phyloP scores from a whole-genome alignment of 164 flowering plant genomes.

The Brasenia schreberi region DNA sequence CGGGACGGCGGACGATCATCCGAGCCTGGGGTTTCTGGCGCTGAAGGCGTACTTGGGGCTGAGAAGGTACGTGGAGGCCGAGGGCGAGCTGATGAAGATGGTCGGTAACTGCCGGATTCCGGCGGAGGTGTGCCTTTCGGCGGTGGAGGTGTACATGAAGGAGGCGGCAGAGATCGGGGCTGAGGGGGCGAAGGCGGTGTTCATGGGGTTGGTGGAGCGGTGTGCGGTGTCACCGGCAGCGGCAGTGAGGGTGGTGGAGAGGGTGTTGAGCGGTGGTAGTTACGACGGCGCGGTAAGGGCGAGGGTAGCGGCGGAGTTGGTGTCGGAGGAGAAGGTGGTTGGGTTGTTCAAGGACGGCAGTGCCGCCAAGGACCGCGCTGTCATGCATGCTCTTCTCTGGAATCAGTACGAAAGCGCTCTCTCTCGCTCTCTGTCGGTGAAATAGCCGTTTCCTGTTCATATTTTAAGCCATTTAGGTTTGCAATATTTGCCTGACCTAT shows the following conservation, averaged over 20 bases:
- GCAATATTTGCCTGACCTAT: no score
- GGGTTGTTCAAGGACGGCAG: slow-evolving; percentile 47
- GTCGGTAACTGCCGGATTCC: slow-evolving; percentile 37
- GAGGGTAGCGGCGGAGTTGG: slow-evolving; percentile 57
- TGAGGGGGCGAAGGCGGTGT: slow-evolving; percentile 63
- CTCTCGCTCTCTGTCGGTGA: not conserved
- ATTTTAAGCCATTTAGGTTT: no score
- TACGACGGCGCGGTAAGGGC: slow-evolving; percentile 41
- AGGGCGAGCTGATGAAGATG: slow-evolving; percentile 84
- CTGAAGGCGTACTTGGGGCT: slow-evolving; percentile 92
- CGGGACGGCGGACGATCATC: slow-evolving; percentile 49
- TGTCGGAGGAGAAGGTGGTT: slow-evolving; percentile 66
- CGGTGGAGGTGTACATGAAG: slow-evolving; percentile 70
- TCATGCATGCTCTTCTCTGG: slow-evolving; percentile 89
- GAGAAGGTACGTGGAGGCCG: slow-evolving; percentile 66
- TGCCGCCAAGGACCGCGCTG: slow-evolving; percentile 47
- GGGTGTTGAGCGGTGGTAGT: slow-evolving; percentile 29
- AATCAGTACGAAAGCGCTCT: slow-evolving; percentile 40
- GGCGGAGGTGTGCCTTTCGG: slow-evolving; percentile 27
- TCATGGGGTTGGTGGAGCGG: slow-evolving; percentile 63
- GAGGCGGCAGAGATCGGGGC: slow-evolving; percentile 69
- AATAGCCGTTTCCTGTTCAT: no score
- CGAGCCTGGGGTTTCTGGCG: slow-evolving; percentile 68
- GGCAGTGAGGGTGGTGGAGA: slow-evolving; percentile 54
- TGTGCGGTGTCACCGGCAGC: slow-evolving; percentile 70